These are phyloP conservation scores for Lasiosphaeria miniovina DNA, from an alignment of 495 filamentous ascomycete genomes.

Conservation along the genomic window DNA sequence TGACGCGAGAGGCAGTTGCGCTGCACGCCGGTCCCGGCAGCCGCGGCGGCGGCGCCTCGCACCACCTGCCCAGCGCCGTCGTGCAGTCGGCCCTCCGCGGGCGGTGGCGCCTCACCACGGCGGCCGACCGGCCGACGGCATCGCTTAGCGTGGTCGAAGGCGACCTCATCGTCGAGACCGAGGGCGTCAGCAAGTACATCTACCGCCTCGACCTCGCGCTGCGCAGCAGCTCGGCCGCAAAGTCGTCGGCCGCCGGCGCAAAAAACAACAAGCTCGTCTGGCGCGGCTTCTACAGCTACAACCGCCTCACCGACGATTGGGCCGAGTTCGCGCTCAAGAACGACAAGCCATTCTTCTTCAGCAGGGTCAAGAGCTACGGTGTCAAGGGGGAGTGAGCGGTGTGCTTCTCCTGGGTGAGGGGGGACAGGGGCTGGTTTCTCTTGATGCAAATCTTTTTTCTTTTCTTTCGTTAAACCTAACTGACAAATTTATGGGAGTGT, in stretches of 20 bases:
- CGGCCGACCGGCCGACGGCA: conserved; percentile 22
- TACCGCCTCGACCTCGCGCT: conserved; percentile 76
- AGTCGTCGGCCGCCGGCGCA: conserved; percentile 21
- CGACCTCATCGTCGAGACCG: conserved; percentile 80
- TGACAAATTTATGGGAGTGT: too few species aligned
- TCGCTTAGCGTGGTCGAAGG: conserved; percentile 48
- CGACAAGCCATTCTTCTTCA: conserved; percentile 83
- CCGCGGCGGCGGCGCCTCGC: conserved; percentile 16
- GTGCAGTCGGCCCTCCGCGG: conserved; percentile 37
- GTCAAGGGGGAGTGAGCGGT: conserved; percentile 30
- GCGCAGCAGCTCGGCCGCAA: conserved; percentile 34
- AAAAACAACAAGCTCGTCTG: conserved; percentile 82
- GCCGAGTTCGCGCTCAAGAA: conserved; percentile 80
- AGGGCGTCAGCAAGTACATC: conserved; percentile 74
- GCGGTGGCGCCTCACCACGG: conserved; percentile 36
- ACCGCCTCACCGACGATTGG: conserved; percentile 85
- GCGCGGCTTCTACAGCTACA: conserved; percentile 92
- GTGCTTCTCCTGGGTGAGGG: background rate
- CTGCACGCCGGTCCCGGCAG: conserved; percentile 15
- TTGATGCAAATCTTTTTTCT: background rate
- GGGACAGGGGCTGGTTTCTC: background rate
- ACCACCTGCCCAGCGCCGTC: conserved; percentile 34
- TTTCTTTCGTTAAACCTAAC: background rate
- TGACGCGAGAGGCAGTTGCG: conserved; percentile 45
- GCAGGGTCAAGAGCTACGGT: conserved; percentile 74